Evolutionary conservation across 352 stramenopile genomes (phyloP).

Genomic region (Phytophthora foliorum): DNA sequence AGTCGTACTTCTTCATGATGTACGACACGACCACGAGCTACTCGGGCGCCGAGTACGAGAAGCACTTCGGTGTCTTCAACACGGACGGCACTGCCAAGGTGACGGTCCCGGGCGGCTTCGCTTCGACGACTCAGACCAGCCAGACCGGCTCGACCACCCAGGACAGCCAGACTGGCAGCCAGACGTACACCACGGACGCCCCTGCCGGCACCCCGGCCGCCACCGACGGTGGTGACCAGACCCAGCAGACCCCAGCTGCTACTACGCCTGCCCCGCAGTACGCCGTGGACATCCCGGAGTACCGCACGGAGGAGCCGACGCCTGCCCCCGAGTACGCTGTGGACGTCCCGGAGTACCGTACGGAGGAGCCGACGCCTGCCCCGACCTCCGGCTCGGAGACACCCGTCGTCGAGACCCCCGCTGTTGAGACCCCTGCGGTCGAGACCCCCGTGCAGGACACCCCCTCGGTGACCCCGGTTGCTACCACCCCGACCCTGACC

Average conservation of each 20-base stretch:
- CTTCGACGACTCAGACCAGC: slow-evolving; percentile 1
- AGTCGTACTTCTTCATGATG: slow-evolving; percentile 73
- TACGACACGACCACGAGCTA: slow-evolving; percentile 64
- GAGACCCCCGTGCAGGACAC: slow-evolving; percentile 27
- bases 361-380: neutral
- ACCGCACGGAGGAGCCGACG: slow-evolving; percentile 2
- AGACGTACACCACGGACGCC: slow-evolving; percentile 11
- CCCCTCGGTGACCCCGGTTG: slow-evolving; percentile 24
- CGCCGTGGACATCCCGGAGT: slow-evolving; percentile 3
- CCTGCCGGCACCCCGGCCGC: neutral
- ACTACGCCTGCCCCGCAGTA: slow-evolving; percentile 1
- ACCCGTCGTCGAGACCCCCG: slow-evolving; percentile 16
- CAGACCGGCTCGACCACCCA: neutral
- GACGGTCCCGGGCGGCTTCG: slow-evolving; percentile 33
- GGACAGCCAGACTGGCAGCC: slow-evolving; percentile 1
- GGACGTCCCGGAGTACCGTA: slow-evolving; percentile 14
- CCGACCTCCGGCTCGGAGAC: neutral
- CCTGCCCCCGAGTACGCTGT: slow-evolving; percentile 10
- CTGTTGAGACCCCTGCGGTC: slow-evolving; percentile 12
- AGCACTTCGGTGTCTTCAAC: slow-evolving; percentile 60
- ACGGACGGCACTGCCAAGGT: slow-evolving; percentile 51
- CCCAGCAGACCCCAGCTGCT: slow-evolving; percentile 15
- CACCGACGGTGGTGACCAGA: slow-evolving; percentile 18
- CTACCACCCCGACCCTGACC: slow-evolving; percentile 11
- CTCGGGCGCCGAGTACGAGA: slow-evolving; percentile 60